These are phyloP conservation scores for Panus rudis DNA, from an alignment of 768 basidiomycete genomes.

Conservation along the genomic window DNA sequence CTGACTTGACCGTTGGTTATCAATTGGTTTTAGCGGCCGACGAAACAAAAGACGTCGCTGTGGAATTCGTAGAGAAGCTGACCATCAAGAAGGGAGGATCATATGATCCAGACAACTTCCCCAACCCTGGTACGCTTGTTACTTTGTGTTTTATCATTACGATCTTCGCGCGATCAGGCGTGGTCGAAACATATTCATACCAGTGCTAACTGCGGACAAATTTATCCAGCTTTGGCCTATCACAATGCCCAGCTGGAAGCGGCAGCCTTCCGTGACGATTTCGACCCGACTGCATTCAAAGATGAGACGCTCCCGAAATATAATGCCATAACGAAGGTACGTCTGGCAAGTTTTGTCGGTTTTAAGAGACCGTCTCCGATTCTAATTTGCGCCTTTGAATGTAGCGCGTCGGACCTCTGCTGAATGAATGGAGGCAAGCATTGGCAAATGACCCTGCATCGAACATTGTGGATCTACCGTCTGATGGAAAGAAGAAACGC, in stretches of 20 bases:
- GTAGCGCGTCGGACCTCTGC: conserved; percentile 60
- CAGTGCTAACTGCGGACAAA: not conserved
- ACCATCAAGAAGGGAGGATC: conserved; percentile 68
- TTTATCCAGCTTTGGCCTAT: conserved; percentile 61
- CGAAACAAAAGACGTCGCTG: conserved; percentile 58
- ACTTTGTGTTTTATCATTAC: not conserved
- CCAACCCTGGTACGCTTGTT: conserved; percentile 73
- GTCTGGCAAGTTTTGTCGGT: conserved; percentile 5
- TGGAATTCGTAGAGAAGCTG: conserved; percentile 71
- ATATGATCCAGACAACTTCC: conserved; percentile 86
- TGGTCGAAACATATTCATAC: not conserved
- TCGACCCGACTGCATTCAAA: conserved; percentile 67
- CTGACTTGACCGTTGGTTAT: conserved; percentile 1
- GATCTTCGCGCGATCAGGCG: not conserved
- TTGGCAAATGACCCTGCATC: conserved; percentile 61
- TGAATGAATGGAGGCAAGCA: conserved; percentile 65
- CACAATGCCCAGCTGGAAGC: conserved; percentile 91
- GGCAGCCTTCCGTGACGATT: conserved; percentile 87
- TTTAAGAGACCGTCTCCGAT: not conserved
- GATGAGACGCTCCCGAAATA: conserved; percentile 78
- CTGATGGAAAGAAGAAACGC: conserved; percentile 62
- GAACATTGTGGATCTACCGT: conserved; percentile 35
- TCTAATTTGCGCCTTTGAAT: conserved; percentile 4
- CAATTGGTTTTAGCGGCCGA: conserved; percentile 61
- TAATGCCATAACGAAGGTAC: conserved; percentile 73